Evolutionary conservation across 208 protist genomes (phyloP).

Genomic region (Porcisia hertigi): DNA sequence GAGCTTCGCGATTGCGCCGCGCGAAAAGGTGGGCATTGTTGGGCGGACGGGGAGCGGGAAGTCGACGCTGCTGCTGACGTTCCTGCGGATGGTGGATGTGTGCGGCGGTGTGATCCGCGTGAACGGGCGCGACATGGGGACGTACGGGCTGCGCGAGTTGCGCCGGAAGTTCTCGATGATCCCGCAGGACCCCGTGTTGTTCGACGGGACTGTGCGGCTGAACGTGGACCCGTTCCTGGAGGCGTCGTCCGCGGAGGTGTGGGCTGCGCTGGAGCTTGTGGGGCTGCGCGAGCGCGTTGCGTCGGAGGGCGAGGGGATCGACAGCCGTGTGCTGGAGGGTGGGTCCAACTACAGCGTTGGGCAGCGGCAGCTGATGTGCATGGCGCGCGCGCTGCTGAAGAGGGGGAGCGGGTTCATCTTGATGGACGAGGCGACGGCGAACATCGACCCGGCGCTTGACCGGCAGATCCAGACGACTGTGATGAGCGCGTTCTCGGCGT

Average conservation of each 20-base stretch:
- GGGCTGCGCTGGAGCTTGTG: conserved; percentile 53
- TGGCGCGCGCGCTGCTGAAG: conserved; percentile 72
- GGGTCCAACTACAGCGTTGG: conserved; percentile 77
- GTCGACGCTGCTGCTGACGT: conserved; percentile 76
- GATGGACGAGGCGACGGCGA: conserved; percentile 86
- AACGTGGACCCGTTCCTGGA: conserved; percentile 81
- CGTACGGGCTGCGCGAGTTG: conserved; percentile 50
- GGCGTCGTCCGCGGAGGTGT: conserved; percentile 29
- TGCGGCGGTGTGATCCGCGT: conserved; percentile 58
- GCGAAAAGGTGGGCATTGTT: conserved; percentile 86
- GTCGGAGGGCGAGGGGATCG: conserved; percentile 33
- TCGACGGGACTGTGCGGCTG: conserved; percentile 68
- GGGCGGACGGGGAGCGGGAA: conserved; percentile 89
- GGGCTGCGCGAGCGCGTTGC: conserved; percentile 44
- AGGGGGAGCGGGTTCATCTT: conserved; percentile 63
- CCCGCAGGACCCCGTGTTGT: conserved; percentile 85
- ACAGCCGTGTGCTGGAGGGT: conserved; percentile 54
- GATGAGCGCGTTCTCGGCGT: conserved; percentile 49
- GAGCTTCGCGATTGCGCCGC: conserved; percentile 32
- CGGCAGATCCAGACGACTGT: conserved; percentile 62
- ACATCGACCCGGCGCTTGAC: conserved; percentile 73
- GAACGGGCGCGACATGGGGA: conserved; percentile 32
- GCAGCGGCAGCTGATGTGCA: conserved; percentile 76
- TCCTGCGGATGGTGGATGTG: conserved; percentile 73
- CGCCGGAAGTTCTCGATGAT: conserved; percentile 80